Conservation (phyloP, 2,329 filamentous ascomycete genomes). For the Colletotrichum coccodes region DNA sequence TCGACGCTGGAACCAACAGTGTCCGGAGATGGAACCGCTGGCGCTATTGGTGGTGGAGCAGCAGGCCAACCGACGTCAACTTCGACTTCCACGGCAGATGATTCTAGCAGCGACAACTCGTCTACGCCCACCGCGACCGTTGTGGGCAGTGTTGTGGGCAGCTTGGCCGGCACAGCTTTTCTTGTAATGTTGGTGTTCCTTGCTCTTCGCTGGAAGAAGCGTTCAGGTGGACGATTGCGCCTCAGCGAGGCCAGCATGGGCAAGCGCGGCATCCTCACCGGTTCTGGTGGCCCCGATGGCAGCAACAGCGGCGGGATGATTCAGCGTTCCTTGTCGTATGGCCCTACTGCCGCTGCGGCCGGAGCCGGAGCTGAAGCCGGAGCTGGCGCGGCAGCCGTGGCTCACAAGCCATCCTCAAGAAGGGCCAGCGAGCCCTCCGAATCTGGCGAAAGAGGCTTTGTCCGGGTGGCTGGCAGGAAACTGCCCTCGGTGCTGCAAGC, state of each 20-base stretch:
- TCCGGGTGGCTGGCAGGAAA: constrained; percentile 73
- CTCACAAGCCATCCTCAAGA: constrained; percentile 47
- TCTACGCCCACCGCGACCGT: constrained; percentile 42
- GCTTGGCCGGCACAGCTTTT: constrained; percentile 67
- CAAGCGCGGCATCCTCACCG: constrained; percentile 43
- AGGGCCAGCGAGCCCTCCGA: constrained; percentile 42
- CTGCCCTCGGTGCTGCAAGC: constrained; percentile 70
- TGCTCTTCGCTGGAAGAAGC: constrained; percentile 66
- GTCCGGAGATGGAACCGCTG: constrained; percentile 9
- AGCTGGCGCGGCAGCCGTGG: constrained; percentile 24
- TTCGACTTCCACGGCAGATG: constrained; percentile 36
- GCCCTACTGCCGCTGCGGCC: background rate
- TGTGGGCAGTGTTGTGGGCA: constrained; percentile 67
- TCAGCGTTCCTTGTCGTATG: constrained; percentile 55
- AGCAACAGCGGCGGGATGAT: constrained; percentile 50
- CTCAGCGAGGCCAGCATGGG: constrained; percentile 51
- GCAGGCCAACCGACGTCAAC: constrained; percentile 21
- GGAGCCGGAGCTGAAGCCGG: background rate
- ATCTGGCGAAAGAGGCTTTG: constrained; percentile 67
- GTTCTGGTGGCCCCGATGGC: constrained; percentile 35
- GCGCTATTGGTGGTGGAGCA: constrained; percentile 10
- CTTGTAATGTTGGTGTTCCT: constrained; percentile 64
- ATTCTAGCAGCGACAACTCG: constrained; percentile 2
- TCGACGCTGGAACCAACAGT: background rate
- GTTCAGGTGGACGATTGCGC: constrained; percentile 54